phyloP scores from a whole-genome alignment of 2,329 filamentous ascomycete species.

The Penicillium olsonii region DNA sequence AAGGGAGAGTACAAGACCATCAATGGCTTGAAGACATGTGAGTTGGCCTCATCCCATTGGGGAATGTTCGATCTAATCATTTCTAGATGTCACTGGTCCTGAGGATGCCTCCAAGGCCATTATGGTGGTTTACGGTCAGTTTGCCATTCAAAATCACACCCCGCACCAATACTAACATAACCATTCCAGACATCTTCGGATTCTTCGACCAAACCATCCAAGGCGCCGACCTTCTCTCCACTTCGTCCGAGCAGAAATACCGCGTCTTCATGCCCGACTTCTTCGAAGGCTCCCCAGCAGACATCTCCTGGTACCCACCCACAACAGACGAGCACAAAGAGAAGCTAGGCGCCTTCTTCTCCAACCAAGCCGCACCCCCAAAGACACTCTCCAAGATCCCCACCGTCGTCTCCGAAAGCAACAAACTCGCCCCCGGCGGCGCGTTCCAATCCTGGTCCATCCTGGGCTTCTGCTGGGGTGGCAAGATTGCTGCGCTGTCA shows the following conservation, averaged over 20 bases:
- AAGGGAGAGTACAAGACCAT: constrained; percentile 62
- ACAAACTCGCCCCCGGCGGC: constrained; percentile 44
- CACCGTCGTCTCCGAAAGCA: constrained; percentile 56
- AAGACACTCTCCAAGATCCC: constrained; percentile 59
- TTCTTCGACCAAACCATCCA: constrained; percentile 65
- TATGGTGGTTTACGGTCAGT: constrained; percentile 55
- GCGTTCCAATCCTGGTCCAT: constrained; percentile 59
- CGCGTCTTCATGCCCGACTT: constrained; percentile 90
- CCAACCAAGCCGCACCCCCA: constrained; percentile 58
- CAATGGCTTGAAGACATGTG: constrained; percentile 64
- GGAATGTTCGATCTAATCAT: background rate
- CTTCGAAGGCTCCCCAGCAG: constrained; percentile 74
- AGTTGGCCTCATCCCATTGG: constrained; percentile 7
- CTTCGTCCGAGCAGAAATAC: constrained; percentile 66
- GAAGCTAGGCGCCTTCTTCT: constrained; percentile 62
- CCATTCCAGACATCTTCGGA: constrained; percentile 58
- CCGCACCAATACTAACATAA: background rate
- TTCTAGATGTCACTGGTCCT: constrained; percentile 57
- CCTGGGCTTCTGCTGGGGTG: constrained; percentile 63
- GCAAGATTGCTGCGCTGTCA: constrained; percentile 59
- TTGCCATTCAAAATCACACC: background rate
- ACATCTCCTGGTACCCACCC: constrained; percentile 62
- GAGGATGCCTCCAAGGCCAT: constrained; percentile 59
- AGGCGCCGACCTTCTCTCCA: constrained; percentile 63
- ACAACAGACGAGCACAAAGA: constrained; percentile 61